Conservation (phyloP, 169 alveolate genomes). For the Eimeria maxima region DNA sequence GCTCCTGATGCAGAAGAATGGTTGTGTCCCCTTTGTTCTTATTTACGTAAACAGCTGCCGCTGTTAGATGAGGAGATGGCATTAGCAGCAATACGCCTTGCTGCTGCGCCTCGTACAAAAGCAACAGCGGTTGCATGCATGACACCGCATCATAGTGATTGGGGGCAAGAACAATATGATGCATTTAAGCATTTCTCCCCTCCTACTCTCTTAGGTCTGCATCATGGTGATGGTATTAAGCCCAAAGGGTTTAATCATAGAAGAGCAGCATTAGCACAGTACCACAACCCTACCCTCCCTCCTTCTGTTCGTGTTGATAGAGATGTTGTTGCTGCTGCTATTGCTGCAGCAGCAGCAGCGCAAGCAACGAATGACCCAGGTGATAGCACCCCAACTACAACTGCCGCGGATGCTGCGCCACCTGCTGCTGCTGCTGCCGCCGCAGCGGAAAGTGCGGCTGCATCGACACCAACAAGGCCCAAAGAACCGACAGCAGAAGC, state of each 20-base stretch:
- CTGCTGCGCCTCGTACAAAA: slow-evolving; percentile 45
- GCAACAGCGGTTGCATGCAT: no score
- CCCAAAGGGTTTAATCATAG: not conserved
- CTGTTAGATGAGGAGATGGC: slow-evolving; percentile 63
- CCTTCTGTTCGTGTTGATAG: not conserved
- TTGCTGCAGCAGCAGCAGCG: not conserved
- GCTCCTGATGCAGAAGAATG: slow-evolving; percentile 30
- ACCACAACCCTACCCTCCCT: not conserved
- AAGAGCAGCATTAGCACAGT: not conserved
- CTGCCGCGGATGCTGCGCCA: slow-evolving; percentile 8
- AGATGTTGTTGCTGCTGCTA: slow-evolving; percentile 8
- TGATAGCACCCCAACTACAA: not conserved
- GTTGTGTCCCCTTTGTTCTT: slow-evolving; percentile 30
- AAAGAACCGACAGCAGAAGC: not conserved
- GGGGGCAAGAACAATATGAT: slow-evolving; percentile 1
- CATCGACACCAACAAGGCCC: not conserved
- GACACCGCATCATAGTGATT: not conserved
- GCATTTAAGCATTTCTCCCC: not conserved
- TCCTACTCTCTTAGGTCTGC: slow-evolving; percentile 48
- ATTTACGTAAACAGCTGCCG: slow-evolving; percentile 58
- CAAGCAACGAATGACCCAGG: not conserved
- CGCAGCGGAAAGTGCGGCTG: not conserved
- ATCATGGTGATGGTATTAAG: slow-evolving; percentile 41
- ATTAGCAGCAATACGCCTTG: slow-evolving; percentile 46
- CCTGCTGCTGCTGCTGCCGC: slow-evolving; percentile 56